Evolutionary conservation across 2,329 filamentous ascomycete genomes (phyloP).

Genomic region (Didymella exigua): DNA sequence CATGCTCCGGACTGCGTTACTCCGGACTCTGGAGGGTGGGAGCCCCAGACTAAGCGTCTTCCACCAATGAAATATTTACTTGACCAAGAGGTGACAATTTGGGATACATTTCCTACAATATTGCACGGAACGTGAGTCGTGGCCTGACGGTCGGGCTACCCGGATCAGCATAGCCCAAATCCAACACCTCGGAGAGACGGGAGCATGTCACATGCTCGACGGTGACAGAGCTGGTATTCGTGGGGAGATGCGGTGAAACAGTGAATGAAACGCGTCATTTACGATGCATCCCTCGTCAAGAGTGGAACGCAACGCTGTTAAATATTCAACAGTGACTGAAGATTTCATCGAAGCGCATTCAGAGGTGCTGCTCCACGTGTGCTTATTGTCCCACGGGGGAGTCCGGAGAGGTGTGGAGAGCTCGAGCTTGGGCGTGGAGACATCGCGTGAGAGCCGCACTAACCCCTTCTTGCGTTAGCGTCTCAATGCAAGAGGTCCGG

Average conservation of each 20-base stretch:
- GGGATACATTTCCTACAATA: constrained; percentile 1
- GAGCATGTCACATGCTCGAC: neutral
- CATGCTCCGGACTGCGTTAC: constrained; percentile 13
- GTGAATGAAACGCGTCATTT: neutral
- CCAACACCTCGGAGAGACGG: neutral
- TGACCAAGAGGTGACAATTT: constrained; percentile 12
- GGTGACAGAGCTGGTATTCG: neutral
- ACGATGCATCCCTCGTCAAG: neutral
- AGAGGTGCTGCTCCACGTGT: neutral
- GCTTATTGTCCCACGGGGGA: constrained; percentile 7
- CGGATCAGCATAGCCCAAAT: constrained; percentile 11
- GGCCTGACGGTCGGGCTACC: constrained; percentile 12
- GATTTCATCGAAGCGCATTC: neutral
- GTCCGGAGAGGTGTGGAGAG: constrained; percentile 16
- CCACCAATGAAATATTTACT: constrained; percentile 12
- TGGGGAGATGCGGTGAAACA: neutral
- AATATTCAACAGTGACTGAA: neutral
- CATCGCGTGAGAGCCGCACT: constrained; percentile 1
- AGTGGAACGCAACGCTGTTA: neutral
- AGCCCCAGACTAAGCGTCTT: constrained; percentile 11
- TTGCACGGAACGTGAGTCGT: constrained; percentile 5
- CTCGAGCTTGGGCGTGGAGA: constrained; percentile 12
- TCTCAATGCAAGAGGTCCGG: neutral
- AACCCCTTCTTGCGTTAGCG: neutral
- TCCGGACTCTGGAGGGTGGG: constrained; percentile 18